Base-by-base conservation (phyloP, 1,284 basidiomycete species). In the Marasmius fiardii region DNA sequence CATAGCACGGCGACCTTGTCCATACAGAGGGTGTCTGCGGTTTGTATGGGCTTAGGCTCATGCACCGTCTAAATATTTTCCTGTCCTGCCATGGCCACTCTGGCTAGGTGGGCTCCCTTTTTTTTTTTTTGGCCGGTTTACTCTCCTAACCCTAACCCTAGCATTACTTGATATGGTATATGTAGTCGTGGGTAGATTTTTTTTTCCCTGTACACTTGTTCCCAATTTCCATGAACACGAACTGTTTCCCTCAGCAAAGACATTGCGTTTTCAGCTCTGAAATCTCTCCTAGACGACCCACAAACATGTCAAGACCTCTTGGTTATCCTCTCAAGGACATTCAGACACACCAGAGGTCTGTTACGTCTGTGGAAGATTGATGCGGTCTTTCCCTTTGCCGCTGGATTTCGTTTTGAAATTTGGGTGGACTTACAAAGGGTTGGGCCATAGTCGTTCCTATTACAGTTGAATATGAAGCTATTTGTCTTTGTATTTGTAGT, bases 281-380 rank as follows among this genome's bases (percentile, higher is more conserved):
- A 11, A n/a, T 18, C 12, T 26, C 14, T 16, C 45, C 23, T 20
- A 43, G 28, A 12, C n/a, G 26, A 12, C n/a, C 79, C 81, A 83
- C 74, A 74, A 74, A 79, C 80, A 74, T 74, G 78, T 80, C 78
- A 80, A 80, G 78, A 77, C 72, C 68, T 72, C 68, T 45, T 53
- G 52, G 67, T 68, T 63, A 54, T 59, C 54, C 26, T 28, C 26
- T 28, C 58, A 52, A 6, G 26, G 26, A 31, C 5, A 18, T 33
- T n/a, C 4, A 31, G 14, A 28, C 24, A 76, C 68, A 64, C 65
- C 67, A 61, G 68, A 72, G 69, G 72, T 71, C 75, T 80, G 79
- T 81, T 81, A 81, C 80, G 78, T 78, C 77, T 68, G 73, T 81
- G 80, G 80, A 75, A 81, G 57, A 81, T 68, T 56, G 55, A 78